Percentiles rank a stretch among this genome's conserved stretches.
Conservation (phyloP, 345 rosid species). For the Eucalyptus erythrocorys region DNA sequence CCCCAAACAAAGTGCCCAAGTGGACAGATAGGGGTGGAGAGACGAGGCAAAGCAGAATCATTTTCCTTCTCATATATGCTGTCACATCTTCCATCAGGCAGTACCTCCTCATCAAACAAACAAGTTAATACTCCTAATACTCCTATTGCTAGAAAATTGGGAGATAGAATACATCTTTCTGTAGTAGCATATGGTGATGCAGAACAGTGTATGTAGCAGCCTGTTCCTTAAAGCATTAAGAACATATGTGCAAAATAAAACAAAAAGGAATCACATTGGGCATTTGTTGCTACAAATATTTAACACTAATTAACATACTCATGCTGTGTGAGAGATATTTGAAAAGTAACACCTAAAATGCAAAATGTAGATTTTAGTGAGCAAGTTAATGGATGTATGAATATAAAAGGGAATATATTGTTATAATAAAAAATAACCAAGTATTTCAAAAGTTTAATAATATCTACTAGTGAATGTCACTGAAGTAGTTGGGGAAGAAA, state of each 20-base stretch:
- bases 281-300: not conserved
- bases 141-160: not conserved
- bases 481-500: not conserved
- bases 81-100: not conserved
- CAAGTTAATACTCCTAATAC: not conserved
- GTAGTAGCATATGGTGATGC: not conserved
- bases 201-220: not conserved
- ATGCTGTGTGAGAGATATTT: not conserved
- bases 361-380: not conserved
- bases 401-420: not conserved
- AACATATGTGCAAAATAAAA: not conserved
- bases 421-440: not conserved
- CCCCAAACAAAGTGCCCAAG: not conserved
- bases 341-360: not conserved
- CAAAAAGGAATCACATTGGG: not conserved
- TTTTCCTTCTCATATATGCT: not conserved
- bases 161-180: not conserved
- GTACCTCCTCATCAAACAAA: not conserved
- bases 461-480: not conserved
- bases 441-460: not conserved
- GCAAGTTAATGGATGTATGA: not conserved
- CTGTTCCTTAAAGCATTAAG: not conserved
- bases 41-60: not conserved
- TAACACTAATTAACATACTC: not conserved
- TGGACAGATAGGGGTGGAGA: not conserved